Percentiles rank a stretch among this genome's conserved stretches.
Conservation (phyloP, 345 rosid species). For the Xanthoceras sorbifolium region DNA sequence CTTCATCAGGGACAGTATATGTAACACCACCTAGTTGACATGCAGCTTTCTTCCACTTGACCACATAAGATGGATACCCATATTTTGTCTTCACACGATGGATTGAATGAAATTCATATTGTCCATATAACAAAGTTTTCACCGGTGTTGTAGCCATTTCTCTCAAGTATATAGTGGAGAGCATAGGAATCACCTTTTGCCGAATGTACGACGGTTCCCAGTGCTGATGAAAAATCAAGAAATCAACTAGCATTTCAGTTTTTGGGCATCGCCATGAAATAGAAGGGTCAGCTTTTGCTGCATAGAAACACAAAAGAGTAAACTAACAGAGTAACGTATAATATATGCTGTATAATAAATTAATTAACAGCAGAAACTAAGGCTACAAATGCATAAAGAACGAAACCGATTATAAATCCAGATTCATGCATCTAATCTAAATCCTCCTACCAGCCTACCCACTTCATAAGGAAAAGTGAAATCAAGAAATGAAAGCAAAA, state of each 20-base stretch:
- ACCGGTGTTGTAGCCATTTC: slow-evolving; percentile 49
- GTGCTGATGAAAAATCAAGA: slow-evolving; percentile 62
- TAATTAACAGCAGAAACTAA: slow-evolving; percentile 7
- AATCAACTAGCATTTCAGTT: slow-evolving; percentile 80
- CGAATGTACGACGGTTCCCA: slow-evolving; percentile 82
- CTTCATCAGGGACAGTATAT: slow-evolving; percentile 30
- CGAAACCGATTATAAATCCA: background rate
- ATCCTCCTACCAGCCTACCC: background rate
- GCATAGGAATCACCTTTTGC: slow-evolving; percentile 76
- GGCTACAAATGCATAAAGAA: background rate
- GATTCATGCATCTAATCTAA: background rate
- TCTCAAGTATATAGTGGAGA: slow-evolving; percentile 79
- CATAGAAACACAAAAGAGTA: slow-evolving; percentile 14
- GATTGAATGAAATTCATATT: slow-evolving; percentile 77
- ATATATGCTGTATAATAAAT: background rate
- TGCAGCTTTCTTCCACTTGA: slow-evolving; percentile 73
- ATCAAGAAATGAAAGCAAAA: background rate
- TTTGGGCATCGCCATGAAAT: slow-evolving; percentile 72
- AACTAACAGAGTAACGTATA: slow-evolving; percentile 14
- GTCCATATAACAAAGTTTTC: slow-evolving; percentile 51
- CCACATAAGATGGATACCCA: slow-evolving; percentile 64
- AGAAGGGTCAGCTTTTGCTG: slow-evolving; percentile 43
- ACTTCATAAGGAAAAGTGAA: background rate
- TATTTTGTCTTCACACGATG: slow-evolving; percentile 64
- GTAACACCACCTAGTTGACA: slow-evolving; percentile 25